Percentiles rank a stretch among this genome's conserved stretches.
Evolutionary conservation across 257 asterid genomes (phyloP).

Genomic region (Plantago major): DNA sequence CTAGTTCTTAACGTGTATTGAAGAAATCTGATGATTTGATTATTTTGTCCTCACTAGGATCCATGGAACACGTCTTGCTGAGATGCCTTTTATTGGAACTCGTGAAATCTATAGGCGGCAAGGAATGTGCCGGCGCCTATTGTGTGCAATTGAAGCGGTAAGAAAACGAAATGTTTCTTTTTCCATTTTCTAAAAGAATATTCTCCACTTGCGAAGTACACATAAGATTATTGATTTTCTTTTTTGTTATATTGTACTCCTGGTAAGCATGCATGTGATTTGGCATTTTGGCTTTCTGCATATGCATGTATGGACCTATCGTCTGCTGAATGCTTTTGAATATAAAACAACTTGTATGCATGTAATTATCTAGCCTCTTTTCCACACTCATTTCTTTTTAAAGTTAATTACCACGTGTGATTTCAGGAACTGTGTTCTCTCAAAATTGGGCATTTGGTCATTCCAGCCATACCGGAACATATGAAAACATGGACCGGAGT

Average conservation of each 20-base stretch:
- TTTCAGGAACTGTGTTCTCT: constrained; percentile 68
- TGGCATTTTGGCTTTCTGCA: constrained; percentile 7
- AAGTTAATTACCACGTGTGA: background rate
- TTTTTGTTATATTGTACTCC: constrained; percentile 8
- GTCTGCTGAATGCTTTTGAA: background rate
- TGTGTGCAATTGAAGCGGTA: constrained; percentile 81
- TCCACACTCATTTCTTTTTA: no score
- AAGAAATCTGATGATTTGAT: constrained; percentile 19
- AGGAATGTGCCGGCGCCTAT: constrained; percentile 96
- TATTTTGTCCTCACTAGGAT: constrained; percentile 41
- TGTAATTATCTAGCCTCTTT: no score
- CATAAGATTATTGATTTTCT: constrained; percentile 22
- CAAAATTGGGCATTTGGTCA: constrained; percentile 61
- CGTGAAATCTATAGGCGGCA: constrained; percentile 89
- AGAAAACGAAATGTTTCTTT: constrained; percentile 16
- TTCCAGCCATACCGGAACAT: constrained; percentile 90
- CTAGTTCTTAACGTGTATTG: background rate
- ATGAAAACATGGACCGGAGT: constrained; percentile 65
- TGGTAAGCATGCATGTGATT: constrained; percentile 3
- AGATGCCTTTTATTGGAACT: constrained; percentile 97
- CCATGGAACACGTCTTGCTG: constrained; percentile 86
- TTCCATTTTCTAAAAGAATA: background rate
- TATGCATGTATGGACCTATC: constrained; percentile 3
- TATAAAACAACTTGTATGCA: no score
- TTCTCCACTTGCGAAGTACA: background rate